phyloP scores from a whole-genome alignment of 2,329 filamentous ascomycete genomes.

The Colletotrichum tanaceti region DNA sequence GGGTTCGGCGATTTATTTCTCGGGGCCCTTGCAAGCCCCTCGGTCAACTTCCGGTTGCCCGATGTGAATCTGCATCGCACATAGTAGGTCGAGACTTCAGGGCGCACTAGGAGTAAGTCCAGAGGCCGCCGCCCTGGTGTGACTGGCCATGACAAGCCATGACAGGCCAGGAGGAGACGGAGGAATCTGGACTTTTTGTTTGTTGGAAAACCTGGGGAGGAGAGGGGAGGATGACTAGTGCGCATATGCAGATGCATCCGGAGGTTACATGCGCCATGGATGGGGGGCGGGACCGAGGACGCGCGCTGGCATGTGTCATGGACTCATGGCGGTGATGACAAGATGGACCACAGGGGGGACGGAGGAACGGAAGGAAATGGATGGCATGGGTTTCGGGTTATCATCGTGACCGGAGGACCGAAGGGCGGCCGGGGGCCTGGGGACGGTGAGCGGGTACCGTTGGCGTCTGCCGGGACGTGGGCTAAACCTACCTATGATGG shows the following conservation, averaged over 20 bases:
- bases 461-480: too few relatives aligned
- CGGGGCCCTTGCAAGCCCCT: neutral
- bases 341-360: neutral
- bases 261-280: slow-evolving; percentile 27
- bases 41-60: slow-evolving; percentile 16
- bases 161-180: neutral
- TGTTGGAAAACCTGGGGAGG: slow-evolving; percentile 28
- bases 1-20: slow-evolving; percentile 1
- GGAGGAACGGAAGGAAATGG: neutral
- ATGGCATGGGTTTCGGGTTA: neutral
- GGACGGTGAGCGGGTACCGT: neutral
- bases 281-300: neutral
- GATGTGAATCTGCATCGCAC: slow-evolving; percentile 1
- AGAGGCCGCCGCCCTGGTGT: neutral
- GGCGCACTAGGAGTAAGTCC: neutral
- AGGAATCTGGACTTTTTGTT: slow-evolving; percentile 3
- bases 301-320: slow-evolving; percentile 1
- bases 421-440: neutral
- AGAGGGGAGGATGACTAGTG: neutral
- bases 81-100: neutral
- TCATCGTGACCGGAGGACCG: neutral
- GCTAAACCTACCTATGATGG: neutral
- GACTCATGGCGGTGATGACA: slow-evolving; percentile 2
- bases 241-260: slow-evolving; percentile 35
- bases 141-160: too few relatives aligned